A percentile compares a stretch with the other conserved stretches of the same genome.
Evolutionary conservation across 139 green algal species (phyloP).

Genomic region (Chlamydomonas sphaeroides): DNA sequence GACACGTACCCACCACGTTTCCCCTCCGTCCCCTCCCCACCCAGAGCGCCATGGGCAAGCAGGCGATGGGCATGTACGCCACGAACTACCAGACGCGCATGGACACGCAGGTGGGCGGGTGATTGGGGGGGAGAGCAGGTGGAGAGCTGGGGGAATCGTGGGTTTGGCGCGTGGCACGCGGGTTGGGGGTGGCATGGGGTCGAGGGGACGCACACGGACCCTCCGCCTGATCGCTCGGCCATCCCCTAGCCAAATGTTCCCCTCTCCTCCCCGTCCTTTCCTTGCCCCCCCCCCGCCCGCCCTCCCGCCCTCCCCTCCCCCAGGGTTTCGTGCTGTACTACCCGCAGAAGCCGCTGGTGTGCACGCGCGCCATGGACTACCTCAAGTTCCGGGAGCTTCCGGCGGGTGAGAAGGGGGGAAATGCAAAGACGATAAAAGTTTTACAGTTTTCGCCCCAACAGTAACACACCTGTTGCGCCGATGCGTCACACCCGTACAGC

Average conservation of each 20-base stretch:
- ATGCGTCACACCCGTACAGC: no score
- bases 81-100: slow-evolving; percentile 88
- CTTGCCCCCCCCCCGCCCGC: neutral
- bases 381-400: slow-evolving; percentile 85
- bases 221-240: no score
- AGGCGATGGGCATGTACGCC: slow-evolving; percentile 94
- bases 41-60: slow-evolving; percentile 91
- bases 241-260: no score
- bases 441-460: no score
- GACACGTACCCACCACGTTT: no score
- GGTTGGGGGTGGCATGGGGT: neutral
- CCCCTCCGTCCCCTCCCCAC: slow-evolving; percentile 77
- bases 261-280: no score
- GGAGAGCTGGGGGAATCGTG: neutral
- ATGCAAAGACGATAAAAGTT: no score
- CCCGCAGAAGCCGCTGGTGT: slow-evolving; percentile 97
- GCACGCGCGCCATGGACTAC: slow-evolving; percentile 89
- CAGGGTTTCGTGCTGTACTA: slow-evolving; percentile 96
- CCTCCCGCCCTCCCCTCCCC: neutral
- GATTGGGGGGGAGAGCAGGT: neutral
- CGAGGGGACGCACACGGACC: no score
- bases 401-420: slow-evolving; percentile 25
- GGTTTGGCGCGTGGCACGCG: no score
- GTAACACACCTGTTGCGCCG: no score
- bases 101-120: slow-evolving; percentile 65